Evolutionary conservation across 345 rosid genomes (phyloP).

Genomic region (Hypericum androsaemum): DNA sequence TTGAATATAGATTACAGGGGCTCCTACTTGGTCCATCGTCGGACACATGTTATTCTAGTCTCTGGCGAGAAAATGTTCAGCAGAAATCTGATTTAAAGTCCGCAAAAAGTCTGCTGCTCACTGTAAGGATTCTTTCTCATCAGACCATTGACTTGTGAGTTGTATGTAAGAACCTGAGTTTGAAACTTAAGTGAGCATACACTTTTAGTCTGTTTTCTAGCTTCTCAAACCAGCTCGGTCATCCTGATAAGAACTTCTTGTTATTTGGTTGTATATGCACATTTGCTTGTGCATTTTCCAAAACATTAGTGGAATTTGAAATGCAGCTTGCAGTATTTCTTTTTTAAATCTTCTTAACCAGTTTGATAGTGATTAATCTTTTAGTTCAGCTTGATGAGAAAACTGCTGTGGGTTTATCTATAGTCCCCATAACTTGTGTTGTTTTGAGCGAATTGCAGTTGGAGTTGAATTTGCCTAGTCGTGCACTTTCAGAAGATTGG

Average conservation of each 20-base stretch:
- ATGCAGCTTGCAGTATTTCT: conserved; percentile 2
- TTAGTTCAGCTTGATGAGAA: neutral
- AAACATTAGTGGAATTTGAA: neutral
- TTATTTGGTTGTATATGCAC: too few species aligned
- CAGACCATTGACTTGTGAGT: neutral
- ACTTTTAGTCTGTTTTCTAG: neutral
- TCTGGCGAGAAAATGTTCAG: conserved; percentile 53
- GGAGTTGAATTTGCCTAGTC: conserved; percentile 65
- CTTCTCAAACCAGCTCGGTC: neutral
- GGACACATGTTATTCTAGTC: conserved; percentile 47
- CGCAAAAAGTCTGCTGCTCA: conserved; percentile 44
- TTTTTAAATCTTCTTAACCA: too few species aligned
- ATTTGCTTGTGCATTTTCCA: too few species aligned
- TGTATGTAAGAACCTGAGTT: neutral
- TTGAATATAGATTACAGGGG: conserved; percentile 75
- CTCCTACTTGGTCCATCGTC: conserved; percentile 88
- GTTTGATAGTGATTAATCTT: too few species aligned
- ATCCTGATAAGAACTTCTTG: neutral
- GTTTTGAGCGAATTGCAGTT: conserved; percentile 42
- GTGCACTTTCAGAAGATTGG: conserved; percentile 79
- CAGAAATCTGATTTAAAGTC: conserved; percentile 47
- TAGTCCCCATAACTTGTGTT: conserved; percentile 2
- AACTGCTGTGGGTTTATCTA: neutral
- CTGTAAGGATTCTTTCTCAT: conserved; percentile 33
- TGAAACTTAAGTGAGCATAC: neutral